Percentiles rank a stretch among this genome's conserved stretches.
These are phyloP conservation scores for Podila clonocystis DNA, from an alignment of 192 early-diverging fungal species.

Conservation along the genomic window DNA sequence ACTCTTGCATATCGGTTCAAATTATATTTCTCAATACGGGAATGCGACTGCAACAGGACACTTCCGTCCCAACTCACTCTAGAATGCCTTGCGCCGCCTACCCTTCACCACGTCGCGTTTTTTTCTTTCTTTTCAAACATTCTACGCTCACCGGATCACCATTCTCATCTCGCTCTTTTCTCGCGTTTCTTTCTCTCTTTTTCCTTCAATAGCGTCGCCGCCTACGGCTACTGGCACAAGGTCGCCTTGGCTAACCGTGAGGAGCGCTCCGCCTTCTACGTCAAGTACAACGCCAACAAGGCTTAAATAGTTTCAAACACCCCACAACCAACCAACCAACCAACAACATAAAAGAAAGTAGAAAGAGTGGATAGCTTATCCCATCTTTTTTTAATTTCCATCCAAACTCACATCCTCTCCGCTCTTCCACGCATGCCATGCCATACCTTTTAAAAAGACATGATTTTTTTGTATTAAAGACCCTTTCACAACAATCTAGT, in stretches of 20 bases:
- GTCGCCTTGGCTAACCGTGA: constrained; percentile 16
- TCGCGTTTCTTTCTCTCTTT: background rate
- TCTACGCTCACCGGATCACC: too few species aligned
- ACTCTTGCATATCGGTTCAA: background rate
- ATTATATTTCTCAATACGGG: background rate
- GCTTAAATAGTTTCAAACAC: constrained; percentile 15
- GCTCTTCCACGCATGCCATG: background rate
- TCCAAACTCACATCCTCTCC: background rate
- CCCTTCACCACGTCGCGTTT: background rate
- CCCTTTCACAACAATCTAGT: too few species aligned
- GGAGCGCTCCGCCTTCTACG: constrained; percentile 17
- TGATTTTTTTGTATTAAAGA: background rate
- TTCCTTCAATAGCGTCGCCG: constrained; percentile 16
- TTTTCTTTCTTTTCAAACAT: background rate
- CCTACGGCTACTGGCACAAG: constrained; percentile 42
- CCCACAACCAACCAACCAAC: background rate
- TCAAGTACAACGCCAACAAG: constrained; percentile 28
- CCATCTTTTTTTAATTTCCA: too few species aligned
- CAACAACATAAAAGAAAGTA: background rate
- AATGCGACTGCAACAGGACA: background rate
- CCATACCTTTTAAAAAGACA: background rate
- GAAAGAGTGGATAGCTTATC: background rate
- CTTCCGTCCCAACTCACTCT: background rate
- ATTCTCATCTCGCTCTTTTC: background rate
- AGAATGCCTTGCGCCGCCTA: too few species aligned